Evolutionary conservation across 2,329 filamentous ascomycete species (phyloP).

Genomic region (Colletotrichum australisinense): DNA sequence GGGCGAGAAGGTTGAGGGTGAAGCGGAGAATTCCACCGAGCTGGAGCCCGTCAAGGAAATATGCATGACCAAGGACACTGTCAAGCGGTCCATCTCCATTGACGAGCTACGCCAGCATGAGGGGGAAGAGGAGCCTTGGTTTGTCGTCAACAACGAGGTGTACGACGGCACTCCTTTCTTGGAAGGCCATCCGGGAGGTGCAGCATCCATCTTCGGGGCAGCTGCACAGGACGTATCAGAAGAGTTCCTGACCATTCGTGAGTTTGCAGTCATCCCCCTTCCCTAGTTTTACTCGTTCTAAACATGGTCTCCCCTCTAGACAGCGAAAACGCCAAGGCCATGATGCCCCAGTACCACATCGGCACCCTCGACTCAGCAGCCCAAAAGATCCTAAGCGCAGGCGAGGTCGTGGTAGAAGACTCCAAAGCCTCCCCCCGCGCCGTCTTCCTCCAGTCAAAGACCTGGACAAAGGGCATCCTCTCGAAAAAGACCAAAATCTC

Average conservation of each 20-base stretch:
- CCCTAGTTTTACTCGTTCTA: neutral
- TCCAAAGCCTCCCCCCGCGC: slow-evolving; percentile 52
- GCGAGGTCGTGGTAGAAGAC: slow-evolving; percentile 51
- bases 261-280: slow-evolving; percentile 49
- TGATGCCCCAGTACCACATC: slow-evolving; percentile 90
- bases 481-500: slow-evolving; percentile 77
- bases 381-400: slow-evolving; percentile 60
- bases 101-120: slow-evolving; percentile 79
- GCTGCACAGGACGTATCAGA: slow-evolving; percentile 87
- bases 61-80: slow-evolving; percentile 78
- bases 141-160: slow-evolving; percentile 88
- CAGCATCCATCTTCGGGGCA: slow-evolving; percentile 83
- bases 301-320: slow-evolving; percentile 61
- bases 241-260: slow-evolving; percentile 92
- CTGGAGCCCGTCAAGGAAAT: slow-evolving; percentile 72
- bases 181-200: slow-evolving; percentile 86
- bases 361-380: slow-evolving; percentile 77
- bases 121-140: slow-evolving; percentile 78
- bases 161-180: slow-evolving; percentile 88
- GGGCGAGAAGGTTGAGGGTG: slow-evolving; percentile 77
- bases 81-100: slow-evolving; percentile 73
- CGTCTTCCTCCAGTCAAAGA: slow-evolving; percentile 77
- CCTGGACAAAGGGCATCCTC: slow-evolving; percentile 80
- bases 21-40: slow-evolving; percentile 52
- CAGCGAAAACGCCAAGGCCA: slow-evolving; percentile 89